Evolutionary conservation across 805 yeast species (phyloP), one percentile per base, ranked within the genome.

Genomic region (Yarrowia sp.): DNA sequence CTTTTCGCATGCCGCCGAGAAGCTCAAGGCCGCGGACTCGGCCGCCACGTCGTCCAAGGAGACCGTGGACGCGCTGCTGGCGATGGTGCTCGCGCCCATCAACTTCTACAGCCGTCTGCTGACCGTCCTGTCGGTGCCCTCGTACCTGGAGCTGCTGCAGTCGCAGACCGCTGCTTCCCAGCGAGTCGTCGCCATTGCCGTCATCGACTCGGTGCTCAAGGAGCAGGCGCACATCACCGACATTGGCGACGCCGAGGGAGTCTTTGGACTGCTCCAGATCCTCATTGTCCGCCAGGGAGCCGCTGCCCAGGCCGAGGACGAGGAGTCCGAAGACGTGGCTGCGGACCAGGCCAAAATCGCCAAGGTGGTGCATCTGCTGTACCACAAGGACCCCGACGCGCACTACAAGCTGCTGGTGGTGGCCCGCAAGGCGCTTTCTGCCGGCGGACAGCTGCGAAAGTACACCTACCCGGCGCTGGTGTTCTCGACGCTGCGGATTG

Each of bases 401-500:
- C 80, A 82, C 41, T 75, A 80, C 38, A 77, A 79, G 61, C 71
- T 85, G 47, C 71, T 84, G 9, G 74, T 76, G 36, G 70, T 70
- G 1, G 77, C 84, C 6, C 78, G 78, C 63, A 78, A 77, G 63
- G 79, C 80, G 41, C 76, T 88, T 60, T 73, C 78, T 58, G 79
- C 80, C 33, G 86, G 86, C n/a, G 78, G 79, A 1, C 65, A 55
- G 16, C 76, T 73, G 32, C 83, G 84, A 66, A 80, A 80, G 64
- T 84, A 79, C 70, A 86, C 94, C 0, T 88, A 85, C 70, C 96
- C 97, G 4, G 81, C 97, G 0, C 74, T 93, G 41, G 81, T 91
- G 25, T 79, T 84, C 59, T 79, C 79, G 58, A 80, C 85, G 19
- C 77, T 90, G 67, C 81, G 79, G 68, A 73, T 88, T 22, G 80